phyloP scores from a whole-genome alignment of 1,284 basidiomycete genomes.

The Flammula alnicola region DNA sequence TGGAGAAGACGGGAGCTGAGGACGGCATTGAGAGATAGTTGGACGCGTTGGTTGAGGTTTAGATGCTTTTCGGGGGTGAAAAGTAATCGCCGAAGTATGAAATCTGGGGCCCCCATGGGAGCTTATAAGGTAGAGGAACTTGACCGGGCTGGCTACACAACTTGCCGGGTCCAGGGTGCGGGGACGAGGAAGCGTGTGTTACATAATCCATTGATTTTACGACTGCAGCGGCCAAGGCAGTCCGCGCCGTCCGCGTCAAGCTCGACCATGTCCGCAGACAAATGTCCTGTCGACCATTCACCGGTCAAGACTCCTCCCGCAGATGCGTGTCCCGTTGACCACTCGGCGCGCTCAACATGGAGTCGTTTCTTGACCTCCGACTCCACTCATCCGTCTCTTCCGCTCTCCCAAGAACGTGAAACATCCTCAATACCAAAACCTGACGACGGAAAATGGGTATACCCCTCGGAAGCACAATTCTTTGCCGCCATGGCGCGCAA shows the following conservation, averaged over 20 bases:
- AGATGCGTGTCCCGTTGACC: constrained; percentile 42
- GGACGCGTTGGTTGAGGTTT: constrained; percentile 6
- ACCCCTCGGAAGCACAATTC: constrained; percentile 98
- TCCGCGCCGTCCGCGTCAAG: no score
- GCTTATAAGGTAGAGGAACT: no score
- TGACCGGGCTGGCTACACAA: background rate
- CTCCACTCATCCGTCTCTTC: constrained; percentile 22
- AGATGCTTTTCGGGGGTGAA: background rate
- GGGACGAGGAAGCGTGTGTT: no score
- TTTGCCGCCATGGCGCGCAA: constrained; percentile 95
- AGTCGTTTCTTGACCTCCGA: constrained; percentile 45
- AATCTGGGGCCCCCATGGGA: no score
- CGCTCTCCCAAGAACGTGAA: constrained; percentile 73
- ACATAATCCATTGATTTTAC: no score
- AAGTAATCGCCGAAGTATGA: no score
- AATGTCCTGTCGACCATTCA: constrained; percentile 32
- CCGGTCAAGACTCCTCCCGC: constrained; percentile 1
- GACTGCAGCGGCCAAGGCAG: no score
- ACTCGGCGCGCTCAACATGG: constrained; percentile 54
- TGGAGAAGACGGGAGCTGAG: constrained; percentile 60
- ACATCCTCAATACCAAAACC: constrained; percentile 88
- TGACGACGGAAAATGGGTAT: constrained; percentile 86
- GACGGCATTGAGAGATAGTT: constrained; percentile 50
- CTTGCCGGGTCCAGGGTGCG: no score
- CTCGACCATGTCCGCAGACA: constrained; percentile 25